A percentile compares a stretch with the other conserved stretches of the same genome.
Conservation (phyloP, 495 filamentous ascomycete species). For the Daldinia childiae region DNA sequence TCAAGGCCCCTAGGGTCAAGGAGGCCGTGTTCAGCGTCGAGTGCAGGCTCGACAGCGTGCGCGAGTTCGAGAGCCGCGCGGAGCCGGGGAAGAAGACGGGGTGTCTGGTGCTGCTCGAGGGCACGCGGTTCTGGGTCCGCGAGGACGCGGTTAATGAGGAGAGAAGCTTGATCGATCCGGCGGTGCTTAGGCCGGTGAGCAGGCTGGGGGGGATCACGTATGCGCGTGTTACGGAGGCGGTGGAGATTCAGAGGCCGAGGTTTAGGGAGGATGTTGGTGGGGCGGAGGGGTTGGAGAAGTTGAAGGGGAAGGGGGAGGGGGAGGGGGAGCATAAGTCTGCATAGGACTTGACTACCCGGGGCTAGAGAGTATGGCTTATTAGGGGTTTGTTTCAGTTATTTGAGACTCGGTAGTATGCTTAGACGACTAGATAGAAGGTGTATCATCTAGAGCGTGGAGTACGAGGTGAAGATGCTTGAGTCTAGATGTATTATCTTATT, state of each 20-base stretch:
- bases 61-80: conserved; percentile 77
- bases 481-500: neutral
- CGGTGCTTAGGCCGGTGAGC: conserved; percentile 75
- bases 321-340: neutral
- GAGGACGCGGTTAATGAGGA: conserved; percentile 89
- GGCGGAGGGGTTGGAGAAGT: conserved; percentile 48
- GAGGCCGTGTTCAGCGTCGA: conserved; percentile 88
- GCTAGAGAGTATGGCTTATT: neutral
- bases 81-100: conserved; percentile 76
- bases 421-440: neutral
- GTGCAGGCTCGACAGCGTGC: conserved; percentile 73
- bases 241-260: conserved; percentile 81
- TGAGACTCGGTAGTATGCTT: neutral
- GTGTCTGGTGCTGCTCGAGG: conserved; percentile 82
- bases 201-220: conserved; percentile 89
- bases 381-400: neutral
- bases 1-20: conserved; percentile 75
- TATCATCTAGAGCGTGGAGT: neutral
- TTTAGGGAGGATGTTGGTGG: conserved; percentile 63
- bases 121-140: conserved; percentile 85
- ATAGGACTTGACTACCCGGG: neutral
- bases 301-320: conserved; percentile 45
- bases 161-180: conserved; percentile 73
- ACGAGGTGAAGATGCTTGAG: neutral
- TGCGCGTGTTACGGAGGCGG: conserved; percentile 70